Conservation (phyloP, 163 green algal species). For the Scenedesmus sp. region DNA sequence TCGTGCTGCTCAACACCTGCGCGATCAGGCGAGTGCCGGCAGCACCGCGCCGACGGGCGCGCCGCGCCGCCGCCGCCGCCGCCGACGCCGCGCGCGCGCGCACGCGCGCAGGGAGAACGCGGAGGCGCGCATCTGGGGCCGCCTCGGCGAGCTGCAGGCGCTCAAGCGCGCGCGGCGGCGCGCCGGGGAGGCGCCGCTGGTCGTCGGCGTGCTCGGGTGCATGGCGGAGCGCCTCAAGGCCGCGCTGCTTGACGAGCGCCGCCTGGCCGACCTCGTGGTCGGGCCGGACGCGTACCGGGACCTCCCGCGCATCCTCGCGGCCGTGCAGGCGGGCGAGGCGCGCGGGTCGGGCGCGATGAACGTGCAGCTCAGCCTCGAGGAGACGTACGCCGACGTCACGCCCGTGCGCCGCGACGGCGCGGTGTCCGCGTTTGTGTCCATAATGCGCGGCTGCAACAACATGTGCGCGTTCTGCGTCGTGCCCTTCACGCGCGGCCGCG, state of each 20-base stretch:
- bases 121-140: constrained; percentile 80
- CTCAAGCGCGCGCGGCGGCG: constrained; percentile 40
- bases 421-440: constrained; percentile 72
- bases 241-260: constrained; percentile 77
- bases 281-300: constrained; percentile 92
- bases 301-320: constrained; percentile 82
- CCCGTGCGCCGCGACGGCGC: constrained; percentile 65
- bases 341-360: constrained; percentile 73
- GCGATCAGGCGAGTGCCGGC: constrained; percentile 82
- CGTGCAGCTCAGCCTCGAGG: constrained; percentile 86
- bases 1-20: constrained; percentile 94
- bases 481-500: constrained; percentile 64
- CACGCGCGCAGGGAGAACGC: constrained; percentile 73
- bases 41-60: no score
- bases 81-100: no score
- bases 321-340: constrained; percentile 58
- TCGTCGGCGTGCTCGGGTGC: constrained; percentile 92
- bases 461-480: constrained; percentile 22
- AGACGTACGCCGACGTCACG: constrained; percentile 92
- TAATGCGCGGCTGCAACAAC: constrained; percentile 87
- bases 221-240: constrained; percentile 94
- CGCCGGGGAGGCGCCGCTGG: constrained; percentile 39
- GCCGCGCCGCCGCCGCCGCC: no score
- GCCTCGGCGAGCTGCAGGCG: constrained; percentile 70
- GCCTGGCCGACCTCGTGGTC: constrained; percentile 85